Conservation (phyloP, 352 stramenopile species). For the Pythium phragmitis region DNA sequence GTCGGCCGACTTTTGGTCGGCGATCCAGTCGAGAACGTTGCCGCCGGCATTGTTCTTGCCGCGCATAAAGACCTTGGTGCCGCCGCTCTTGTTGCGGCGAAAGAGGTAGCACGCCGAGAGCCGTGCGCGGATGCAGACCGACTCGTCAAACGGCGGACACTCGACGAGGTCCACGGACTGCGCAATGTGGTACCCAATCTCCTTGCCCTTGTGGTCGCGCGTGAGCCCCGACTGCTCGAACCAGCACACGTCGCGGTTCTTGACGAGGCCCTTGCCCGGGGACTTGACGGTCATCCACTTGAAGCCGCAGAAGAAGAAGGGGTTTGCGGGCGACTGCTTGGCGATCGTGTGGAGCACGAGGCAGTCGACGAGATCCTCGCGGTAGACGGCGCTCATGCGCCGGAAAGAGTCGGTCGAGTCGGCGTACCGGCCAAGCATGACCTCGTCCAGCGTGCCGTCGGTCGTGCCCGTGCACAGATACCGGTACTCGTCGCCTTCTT, state of each 20-base stretch:
- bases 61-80: constrained; percentile 77
- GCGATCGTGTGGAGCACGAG: constrained; percentile 68
- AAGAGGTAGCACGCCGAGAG: constrained; percentile 78
- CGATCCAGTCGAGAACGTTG: constrained; percentile 70
- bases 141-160: constrained; percentile 53
- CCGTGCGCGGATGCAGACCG: constrained; percentile 63
- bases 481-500: constrained; percentile 50
- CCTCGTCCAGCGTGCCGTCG: constrained; percentile 70
- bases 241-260: constrained; percentile 80
- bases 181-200: constrained; percentile 77
- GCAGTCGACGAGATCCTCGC: constrained; percentile 76
- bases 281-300: constrained; percentile 83
- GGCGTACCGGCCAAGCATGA: constrained; percentile 73
- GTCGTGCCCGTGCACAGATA: constrained; percentile 65
- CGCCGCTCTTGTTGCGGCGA: constrained; percentile 68
- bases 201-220: constrained; percentile 67
- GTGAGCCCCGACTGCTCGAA: constrained; percentile 75
- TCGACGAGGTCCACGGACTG: constrained; percentile 72
- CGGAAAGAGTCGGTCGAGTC: constrained; percentile 70
- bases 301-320: constrained; percentile 77
- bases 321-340: constrained; percentile 39
- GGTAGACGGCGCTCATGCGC: constrained; percentile 70
- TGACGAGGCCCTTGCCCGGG: constrained; percentile 65
- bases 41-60: constrained; percentile 68
- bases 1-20: constrained; percentile 71